phyloP scores from a whole-genome alignment of 306 rosid species.

The Adenanthera pavonina region DNA sequence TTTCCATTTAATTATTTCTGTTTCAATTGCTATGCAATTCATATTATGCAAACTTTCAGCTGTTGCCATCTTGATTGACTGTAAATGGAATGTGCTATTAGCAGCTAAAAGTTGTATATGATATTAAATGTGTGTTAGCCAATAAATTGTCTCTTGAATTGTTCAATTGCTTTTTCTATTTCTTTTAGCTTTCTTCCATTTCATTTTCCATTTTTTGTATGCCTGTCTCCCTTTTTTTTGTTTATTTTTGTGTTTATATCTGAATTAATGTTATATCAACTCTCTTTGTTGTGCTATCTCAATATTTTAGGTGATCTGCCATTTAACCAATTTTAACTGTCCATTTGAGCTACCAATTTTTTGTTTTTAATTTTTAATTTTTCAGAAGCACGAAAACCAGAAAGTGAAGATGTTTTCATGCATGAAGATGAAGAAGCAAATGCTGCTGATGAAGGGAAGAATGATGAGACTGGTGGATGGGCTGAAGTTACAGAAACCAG shows the following conservation, averaged over 20 bases:
- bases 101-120: constrained; percentile 6
- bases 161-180: constrained; percentile 22
- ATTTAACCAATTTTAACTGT: constrained; percentile 21
- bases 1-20: not conserved
- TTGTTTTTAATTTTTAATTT: not conserved
- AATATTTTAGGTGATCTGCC: constrained; percentile 28
- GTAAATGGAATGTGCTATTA: constrained; percentile 7
- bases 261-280: constrained; percentile 21
- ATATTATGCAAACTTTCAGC: constrained; percentile 18
- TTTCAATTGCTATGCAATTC: constrained; percentile 9
- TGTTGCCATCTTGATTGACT: constrained; percentile 25
- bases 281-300: constrained; percentile 16
- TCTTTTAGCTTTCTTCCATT: constrained; percentile 17
- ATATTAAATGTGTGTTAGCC: not conserved
- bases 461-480: constrained; percentile 81
- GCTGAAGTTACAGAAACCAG: constrained; percentile 73
- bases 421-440: constrained; percentile 72
- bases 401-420: constrained; percentile 88
- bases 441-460: constrained; percentile 55
- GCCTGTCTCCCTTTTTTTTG: constrained; percentile 1
- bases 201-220: not conserved
- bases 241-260: not conserved
- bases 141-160: constrained; percentile 4
- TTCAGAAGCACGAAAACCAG: constrained; percentile 86
- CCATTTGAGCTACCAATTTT: constrained; percentile 5